Base-by-base conservation (phyloP, 1,139 yeast genomes). In the Pichia sp. region DNA sequence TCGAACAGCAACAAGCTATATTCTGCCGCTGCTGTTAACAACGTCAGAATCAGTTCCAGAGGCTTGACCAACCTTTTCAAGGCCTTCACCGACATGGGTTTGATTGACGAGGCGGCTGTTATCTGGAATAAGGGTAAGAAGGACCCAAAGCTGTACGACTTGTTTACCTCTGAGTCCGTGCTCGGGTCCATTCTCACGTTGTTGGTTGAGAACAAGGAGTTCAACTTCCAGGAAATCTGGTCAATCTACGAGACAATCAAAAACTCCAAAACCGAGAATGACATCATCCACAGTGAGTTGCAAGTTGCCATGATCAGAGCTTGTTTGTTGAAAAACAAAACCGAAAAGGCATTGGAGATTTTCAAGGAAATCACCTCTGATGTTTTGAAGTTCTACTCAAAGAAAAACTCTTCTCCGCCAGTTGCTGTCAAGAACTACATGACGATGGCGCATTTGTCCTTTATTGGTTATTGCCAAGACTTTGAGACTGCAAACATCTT, bases 391-490 rank as follows among this genome's bases (percentile, higher is more conserved):
- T 71, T 61, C 24, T 61, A 60, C 46, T 53, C 54, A 10, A 54
- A 50, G 8, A 56, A 59, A 29, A 58, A 58, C 12, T 33, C 49
- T 14, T 48, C 46, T 3, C 66, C 67, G 20, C 61, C 68, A 14
- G 56, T 60, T 14, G 62, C 61, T 4, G 61, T 64, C n/a, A 61
- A 58, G 46, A 75, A 80, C 53, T 77, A 81, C 54, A 68, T 82
- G 65, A 75, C 79, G 44, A 87, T 85, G 66, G 83, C 87, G 52
- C 96, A 87, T 71, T 77, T 86, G 60, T 78, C 87, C 4, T 90
- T 91, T 65, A 83, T 91, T 64, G 96, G 96, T 51, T 84, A 83
- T 61, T 87, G 93, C 69, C 80, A 81, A 61, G 95, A 90, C 64
- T 74, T 84, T 53, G 76, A 77, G 41, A 83, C 90, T 50, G 89